These are phyloP conservation scores for Mollisiaceae sp. DNA, from an alignment of 2,329 filamentous ascomycete species.

Conservation along the genomic window DNA sequence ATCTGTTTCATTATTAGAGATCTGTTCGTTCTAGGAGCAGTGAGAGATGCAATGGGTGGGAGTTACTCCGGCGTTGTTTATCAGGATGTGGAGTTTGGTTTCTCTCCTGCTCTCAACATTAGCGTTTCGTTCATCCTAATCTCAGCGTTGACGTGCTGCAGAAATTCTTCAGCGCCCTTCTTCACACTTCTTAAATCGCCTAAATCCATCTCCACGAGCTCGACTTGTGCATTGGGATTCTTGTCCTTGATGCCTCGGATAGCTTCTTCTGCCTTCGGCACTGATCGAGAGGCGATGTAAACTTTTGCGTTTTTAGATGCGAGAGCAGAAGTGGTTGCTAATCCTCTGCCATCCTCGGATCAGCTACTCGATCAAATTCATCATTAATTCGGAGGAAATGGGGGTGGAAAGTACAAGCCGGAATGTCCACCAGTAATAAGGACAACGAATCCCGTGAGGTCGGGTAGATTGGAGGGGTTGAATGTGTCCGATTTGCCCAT, in stretches of 20 bases:
- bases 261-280: conserved; percentile 44
- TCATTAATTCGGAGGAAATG: conserved; percentile 23
- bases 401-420: conserved; percentile 35
- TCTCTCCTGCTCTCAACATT: conserved; percentile 33
- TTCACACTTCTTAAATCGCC: conserved; percentile 45
- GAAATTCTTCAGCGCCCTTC: conserved; percentile 42
- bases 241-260: conserved; percentile 45
- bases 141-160: not conserved
- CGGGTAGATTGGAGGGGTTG: conserved; percentile 24
- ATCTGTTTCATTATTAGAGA: not conserved
- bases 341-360: conserved; percentile 25
- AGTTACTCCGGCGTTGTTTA: conserved; percentile 46
- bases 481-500: not conserved
- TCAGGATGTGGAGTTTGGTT: conserved; percentile 45
- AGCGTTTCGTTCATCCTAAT: not conserved
- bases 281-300: conserved; percentile 46
- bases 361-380: not conserved
- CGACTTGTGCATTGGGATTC: conserved; percentile 36
- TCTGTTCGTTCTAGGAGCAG: not conserved
- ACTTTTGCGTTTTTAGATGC: conserved; percentile 48
- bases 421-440: conserved; percentile 44
- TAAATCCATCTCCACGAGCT: conserved; percentile 45
- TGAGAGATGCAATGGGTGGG: too few species aligned
- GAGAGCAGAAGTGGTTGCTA: conserved; percentile 41
- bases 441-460: conserved; percentile 38